phyloP scores from a whole-genome alignment of 768 basidiomycete species.

The Panaeolus papilionaceus region DNA sequence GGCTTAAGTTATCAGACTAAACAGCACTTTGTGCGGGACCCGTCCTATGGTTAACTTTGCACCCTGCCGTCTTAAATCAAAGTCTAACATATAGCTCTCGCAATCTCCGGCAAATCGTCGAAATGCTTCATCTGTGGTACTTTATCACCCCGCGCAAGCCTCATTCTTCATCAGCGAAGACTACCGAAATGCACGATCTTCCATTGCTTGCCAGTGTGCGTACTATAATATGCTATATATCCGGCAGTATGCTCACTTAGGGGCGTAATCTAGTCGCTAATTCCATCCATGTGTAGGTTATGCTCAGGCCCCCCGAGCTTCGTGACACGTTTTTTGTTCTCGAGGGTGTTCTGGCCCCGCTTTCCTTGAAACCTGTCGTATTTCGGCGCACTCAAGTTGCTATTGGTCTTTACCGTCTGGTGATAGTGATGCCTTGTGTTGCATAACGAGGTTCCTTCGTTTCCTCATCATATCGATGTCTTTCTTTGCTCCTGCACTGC shows the following conservation, averaged over 20 bases:
- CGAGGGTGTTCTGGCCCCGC: constrained; percentile 30
- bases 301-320: constrained; percentile 16
- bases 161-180: not conserved
- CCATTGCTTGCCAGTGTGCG: not conserved
- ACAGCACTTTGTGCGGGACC: not conserved
- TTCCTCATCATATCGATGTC: no score
- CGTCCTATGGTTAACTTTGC: not conserved
- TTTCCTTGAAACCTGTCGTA: not conserved
- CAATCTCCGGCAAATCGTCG: constrained; percentile 1
- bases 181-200: not conserved
- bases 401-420: not conserved
- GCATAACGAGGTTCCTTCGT: no score
- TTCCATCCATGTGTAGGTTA: constrained; percentile 21
- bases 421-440: not conserved
- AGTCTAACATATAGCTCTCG: not conserved
- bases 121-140: not conserved
- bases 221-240: constrained; percentile 2
- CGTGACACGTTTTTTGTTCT: constrained; percentile 25
- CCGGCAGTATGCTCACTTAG: constrained; percentile 1
- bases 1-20: not conserved
- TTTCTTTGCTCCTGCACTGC: not conserved
- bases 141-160: not conserved
- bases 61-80: not conserved
- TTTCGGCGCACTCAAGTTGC: constrained; percentile 11
- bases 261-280: constrained; percentile 16